Evolutionary conservation across 768 basidiomycete genomes (phyloP), one percentile per base, ranked within the genome.

Genomic region (Lactarius tabidus): DNA sequence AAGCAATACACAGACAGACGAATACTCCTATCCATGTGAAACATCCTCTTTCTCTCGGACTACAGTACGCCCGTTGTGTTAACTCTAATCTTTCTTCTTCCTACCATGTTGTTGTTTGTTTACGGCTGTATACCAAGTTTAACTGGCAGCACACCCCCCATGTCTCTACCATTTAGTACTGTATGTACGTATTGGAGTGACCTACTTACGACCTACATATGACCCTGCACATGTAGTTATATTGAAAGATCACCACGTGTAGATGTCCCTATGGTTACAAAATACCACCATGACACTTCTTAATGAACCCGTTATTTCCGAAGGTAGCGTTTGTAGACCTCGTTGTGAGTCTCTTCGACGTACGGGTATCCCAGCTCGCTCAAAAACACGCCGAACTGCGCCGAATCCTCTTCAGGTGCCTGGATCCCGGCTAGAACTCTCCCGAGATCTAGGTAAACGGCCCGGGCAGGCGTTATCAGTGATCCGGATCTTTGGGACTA

Each of bases 401-500:
- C 78, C 41, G 80, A 77, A 53, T 93, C 91, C 38, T 77, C 74
- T 45, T 81, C 79, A 9, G 95, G 93, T 2, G 98, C 94, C 74
- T 97, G 95, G 59, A 98, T 88, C 2, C 94, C 97, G 4, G 95
- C 92, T 57, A 99, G 78, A 4, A 99, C 91, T 75, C 89, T 96
- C 29, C 94, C 94, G 31, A 98, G 79, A 73, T 98, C 96, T 96
- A 20, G 59, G 65, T 48, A 12, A 28, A 28, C 39, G 14, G 12
- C 23, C 17, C 6, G 1, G 15, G n/a, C 20, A 12, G 29, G 52
- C 14, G 52, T 57, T 28, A 20, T 65, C 59, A 65, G 35, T 3
- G 59, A 12, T 12, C 20, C 45, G 28, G 33, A 57, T n/a, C 39
- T 26, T 12, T 48, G 57, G 59, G 17, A 26, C n/a, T n/a, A n/a